These are phyloP conservation scores for Leavenworthia alabamica DNA, from an alignment of 345 rosid species.

Conservation along the genomic window DNA sequence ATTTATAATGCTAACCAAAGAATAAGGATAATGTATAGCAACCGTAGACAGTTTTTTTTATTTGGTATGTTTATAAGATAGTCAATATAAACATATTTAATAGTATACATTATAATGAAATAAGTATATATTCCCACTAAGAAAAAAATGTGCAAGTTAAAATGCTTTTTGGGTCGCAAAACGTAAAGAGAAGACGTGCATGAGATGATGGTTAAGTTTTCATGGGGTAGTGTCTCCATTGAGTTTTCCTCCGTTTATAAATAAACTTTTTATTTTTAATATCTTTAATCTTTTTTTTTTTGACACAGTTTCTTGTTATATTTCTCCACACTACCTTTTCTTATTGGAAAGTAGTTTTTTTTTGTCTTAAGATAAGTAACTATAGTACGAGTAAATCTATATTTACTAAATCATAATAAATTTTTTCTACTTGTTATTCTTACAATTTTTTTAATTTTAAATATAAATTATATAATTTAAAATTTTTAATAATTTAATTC, in stretches of 20 bases:
- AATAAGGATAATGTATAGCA: background rate
- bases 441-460: too few species aligned
- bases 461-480: too few species aligned
- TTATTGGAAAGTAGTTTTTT: background rate
- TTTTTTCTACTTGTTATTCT: too few species aligned
- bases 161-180: constrained; percentile 19
- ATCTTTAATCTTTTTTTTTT: background rate
- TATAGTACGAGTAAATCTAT: background rate
- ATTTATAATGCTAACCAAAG: constrained; percentile 2
- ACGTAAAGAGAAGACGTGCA: constrained; percentile 30
- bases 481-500: too few species aligned
- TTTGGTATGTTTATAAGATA: background rate
- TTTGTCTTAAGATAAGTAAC: background rate
- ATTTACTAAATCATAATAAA: too few species aligned
- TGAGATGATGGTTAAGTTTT: constrained; percentile 28
- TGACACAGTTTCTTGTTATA: background rate
- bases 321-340: background rate
- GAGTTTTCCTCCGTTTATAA: constrained; percentile 9
- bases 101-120: background rate
- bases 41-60: background rate
- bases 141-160: background rate
- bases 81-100: constrained; percentile 1
- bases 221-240: constrained; percentile 25
- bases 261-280: background rate
- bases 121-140: background rate